Evolutionary conservation across 305 asterid genomes (phyloP).

Genomic region (Plantago rigida): DNA sequence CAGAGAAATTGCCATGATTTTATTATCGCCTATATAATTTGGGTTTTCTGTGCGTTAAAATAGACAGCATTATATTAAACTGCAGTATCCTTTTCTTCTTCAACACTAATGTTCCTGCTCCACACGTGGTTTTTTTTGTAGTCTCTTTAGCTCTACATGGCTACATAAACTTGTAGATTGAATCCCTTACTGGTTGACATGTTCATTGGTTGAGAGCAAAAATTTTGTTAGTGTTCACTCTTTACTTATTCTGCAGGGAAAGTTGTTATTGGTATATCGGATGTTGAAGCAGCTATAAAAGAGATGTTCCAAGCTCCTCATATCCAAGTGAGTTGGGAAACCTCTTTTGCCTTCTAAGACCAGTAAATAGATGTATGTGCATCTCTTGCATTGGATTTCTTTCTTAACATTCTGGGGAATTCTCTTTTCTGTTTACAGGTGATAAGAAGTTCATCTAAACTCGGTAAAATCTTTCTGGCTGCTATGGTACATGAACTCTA

Average conservation of each 20-base stretch:
- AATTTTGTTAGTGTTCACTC: slow-evolving; percentile 2
- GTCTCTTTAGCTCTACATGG: neutral
- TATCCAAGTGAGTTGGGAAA: slow-evolving; percentile 58
- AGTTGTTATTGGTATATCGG: slow-evolving; percentile 54
- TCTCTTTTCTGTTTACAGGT: slow-evolving; percentile 39
- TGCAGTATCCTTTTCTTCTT: too few relatives aligned
- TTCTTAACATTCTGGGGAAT: neutral
- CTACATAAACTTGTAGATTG: slow-evolving; percentile 1
- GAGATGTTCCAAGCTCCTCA: slow-evolving; percentile 99
- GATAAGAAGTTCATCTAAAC: slow-evolving; percentile 62
- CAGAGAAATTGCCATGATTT: too few relatives aligned
- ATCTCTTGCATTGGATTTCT: neutral
- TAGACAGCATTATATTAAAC: too few relatives aligned
- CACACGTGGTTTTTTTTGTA: too few relatives aligned
- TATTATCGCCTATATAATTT: too few relatives aligned
- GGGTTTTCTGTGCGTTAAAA: too few relatives aligned
- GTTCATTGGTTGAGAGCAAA: slow-evolving; percentile 19
- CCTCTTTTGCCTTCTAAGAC: slow-evolving; percentile 6
- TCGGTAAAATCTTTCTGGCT: slow-evolving; percentile 82
- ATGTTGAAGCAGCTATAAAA: slow-evolving; percentile 78
- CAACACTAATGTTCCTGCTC: too few relatives aligned
- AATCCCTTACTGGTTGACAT: neutral
- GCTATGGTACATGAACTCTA: slow-evolving; percentile 94
- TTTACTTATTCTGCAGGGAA: slow-evolving; percentile 43
- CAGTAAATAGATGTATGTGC: neutral